Base-by-base conservation (phyloP, 768 basidiomycete genomes). In the Sarcodon sp. region DNA sequence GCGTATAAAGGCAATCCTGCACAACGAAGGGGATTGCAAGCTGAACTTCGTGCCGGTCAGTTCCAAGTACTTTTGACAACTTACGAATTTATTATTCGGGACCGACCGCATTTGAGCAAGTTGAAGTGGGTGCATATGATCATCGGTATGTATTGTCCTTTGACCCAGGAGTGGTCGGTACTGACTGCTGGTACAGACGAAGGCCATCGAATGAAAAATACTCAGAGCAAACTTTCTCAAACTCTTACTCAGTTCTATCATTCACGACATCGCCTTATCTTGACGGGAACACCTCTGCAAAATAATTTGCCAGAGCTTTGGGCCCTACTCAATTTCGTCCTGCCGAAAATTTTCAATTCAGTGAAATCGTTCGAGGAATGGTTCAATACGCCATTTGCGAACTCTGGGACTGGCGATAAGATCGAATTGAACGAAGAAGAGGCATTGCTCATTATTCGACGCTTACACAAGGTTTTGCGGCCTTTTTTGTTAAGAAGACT, bases 401-500 rank as follows among this genome's bases (percentile, higher is more conserved):
- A 90, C 65, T 90, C 92, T n/a, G 94, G 94, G 32, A 87, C 88
- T 0, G 85, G 87, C 7, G 96, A 99, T 68, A 96, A 94, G 77
- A 94, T 98, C 61, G 92, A 96, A 71, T 65, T 98, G 69, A 96
- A 94, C 67, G 96, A 99, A 85, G 96, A 98, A 86, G 96, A 99
- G 70, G 87, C 90, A 3, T 73, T 98, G 35, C 83, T 98, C 49
- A 90, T 99, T 59, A 96, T 99, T 61, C 83, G 93, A 48, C 93
- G 96, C 59, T 65, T 90, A 64, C 92, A 96, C 58, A 97, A 97
- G 67, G 92, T 97, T 60, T 76, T 97, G 18, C 77, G 93, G 36
- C 92, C 93, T 12, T 97, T 97, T 80, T 73, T 97, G 61, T 70
- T 97, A 45, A 77, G 92, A 54, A 71, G 92, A 37, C 66, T 96